phyloP scores from a whole-genome alignment of 148 eudicot genomes.

The Dianthus caryophyllus region DNA sequence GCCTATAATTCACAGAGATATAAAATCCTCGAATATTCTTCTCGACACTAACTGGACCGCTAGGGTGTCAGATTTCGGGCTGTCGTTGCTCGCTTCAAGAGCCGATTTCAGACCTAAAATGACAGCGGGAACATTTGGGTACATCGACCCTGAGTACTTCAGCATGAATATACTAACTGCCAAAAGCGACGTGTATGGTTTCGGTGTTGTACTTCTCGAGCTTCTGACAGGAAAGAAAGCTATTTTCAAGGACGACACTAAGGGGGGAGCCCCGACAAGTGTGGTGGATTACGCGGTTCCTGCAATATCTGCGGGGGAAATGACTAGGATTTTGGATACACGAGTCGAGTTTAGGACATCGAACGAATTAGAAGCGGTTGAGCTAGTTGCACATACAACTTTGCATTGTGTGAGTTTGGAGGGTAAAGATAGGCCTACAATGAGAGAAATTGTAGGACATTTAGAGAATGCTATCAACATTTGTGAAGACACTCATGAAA shows the following conservation, averaged over 20 bases:
- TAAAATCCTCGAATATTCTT: conserved; percentile 82
- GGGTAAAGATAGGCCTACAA: conserved; percentile 82
- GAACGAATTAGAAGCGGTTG: conserved; percentile 77
- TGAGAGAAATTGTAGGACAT: conserved; percentile 79
- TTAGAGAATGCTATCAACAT: conserved; percentile 67
- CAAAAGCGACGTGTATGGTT: conserved; percentile 88
- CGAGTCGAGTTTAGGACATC: conserved; percentile 61
- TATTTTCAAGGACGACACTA: conserved; percentile 47
- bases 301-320: conserved; percentile 55
- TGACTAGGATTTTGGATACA: conserved; percentile 51
- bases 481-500: conserved; percentile 69
- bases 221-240: conserved; percentile 81
- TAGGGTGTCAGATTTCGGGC: conserved; percentile 89
- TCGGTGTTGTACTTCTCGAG: conserved; percentile 85
- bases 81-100: conserved; percentile 57
- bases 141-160: conserved; percentile 92
- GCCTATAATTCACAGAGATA: conserved; percentile 83
- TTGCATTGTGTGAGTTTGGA: conserved; percentile 81
- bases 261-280: conserved; percentile 48
- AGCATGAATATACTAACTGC: conserved; percentile 72
- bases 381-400: conserved; percentile 77
- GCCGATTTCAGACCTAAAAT: conserved; percentile 45
- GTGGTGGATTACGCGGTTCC: conserved; percentile 79
- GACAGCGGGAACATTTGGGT: conserved; percentile 90
- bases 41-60: conserved; percentile 83